Base-by-base conservation (phyloP, 139 green algal genomes). In the Closterium sp. region DNA sequence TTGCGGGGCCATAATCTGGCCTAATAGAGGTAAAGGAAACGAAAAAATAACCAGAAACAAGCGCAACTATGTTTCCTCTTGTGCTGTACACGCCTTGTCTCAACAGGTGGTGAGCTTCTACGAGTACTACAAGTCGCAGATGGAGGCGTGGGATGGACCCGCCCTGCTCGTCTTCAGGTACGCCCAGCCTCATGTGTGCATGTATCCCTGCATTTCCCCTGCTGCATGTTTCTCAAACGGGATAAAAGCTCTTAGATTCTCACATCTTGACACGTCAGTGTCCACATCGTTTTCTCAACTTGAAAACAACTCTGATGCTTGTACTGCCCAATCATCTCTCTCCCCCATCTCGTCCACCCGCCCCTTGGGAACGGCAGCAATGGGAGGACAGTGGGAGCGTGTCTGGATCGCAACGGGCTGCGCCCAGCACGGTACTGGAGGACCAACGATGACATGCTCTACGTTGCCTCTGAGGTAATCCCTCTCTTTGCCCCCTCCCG, bases 91-190 rank as follows among this genome's bases (percentile, higher is more conserved):
- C 62, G 1, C 62, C 27, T 79, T 79, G 3, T 24, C 11, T 27
- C 62, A 79, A 22, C 92, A 94, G 92, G 91, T 95, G 32, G 38
- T 95, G 88, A 89, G 94, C 70, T 96, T 97, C 91, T 97, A 99
- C 92, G 97, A 99, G 96, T 99, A 97, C 96, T 99, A 97, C 89
- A 97, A 99, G 95, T 98, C 98, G 50, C 96, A 99, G 92, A 98
- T 99, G 95, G 98, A 99, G 96, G 97, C 98, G 87, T 99, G 98
- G 98, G 98, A 99, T 92, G 98, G 98, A 38, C 98, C 98, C 50
- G 98, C 98, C 4, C 97, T 99, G 88, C 96, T 99, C 31, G 98
- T 99, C 31, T 99, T 99, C 96, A 94, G 91, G 91, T 94, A 28
- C n/a, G 27, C 17, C 50, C 29, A 11, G 88, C 29, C 50, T 87